Evolutionary conservation across 371 early-diverging fungal species (phyloP).

Genomic region (Coelomomyces lativittatus): DNA sequence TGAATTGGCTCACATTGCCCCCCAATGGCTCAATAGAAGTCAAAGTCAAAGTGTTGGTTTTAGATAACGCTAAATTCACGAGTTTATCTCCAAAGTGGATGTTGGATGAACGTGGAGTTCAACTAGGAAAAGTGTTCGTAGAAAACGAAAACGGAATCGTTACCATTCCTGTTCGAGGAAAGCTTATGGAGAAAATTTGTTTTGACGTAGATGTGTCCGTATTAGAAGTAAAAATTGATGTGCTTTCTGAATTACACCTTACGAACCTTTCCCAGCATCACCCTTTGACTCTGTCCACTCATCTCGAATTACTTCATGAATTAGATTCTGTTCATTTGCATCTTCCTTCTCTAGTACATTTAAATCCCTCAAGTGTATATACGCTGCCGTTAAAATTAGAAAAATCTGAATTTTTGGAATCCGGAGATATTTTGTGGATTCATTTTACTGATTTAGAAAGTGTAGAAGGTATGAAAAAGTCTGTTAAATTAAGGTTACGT

Average conservation of each 20-base stretch:
- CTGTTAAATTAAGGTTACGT: slow-evolving; percentile 3
- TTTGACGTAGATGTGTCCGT: neutral
- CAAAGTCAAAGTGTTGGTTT: slow-evolving; percentile 48
- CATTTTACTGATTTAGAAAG: neutral
- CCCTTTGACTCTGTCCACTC: neutral
- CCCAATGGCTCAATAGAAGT: slow-evolving; percentile 55
- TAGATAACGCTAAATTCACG: slow-evolving; percentile 38
- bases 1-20: slow-evolving; percentile 48
- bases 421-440: neutral
- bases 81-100: slow-evolving; percentile 27
- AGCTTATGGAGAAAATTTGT: slow-evolving; percentile 29
- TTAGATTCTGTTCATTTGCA: neutral
- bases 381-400: neutral
- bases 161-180: slow-evolving; percentile 39
- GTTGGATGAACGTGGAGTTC: slow-evolving; percentile 34
- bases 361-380: neutral
- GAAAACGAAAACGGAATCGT: neutral
- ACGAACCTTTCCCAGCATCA: neutral
- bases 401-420: neutral
- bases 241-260: too few relatives aligned
- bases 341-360: neutral
- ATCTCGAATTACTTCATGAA: neutral
- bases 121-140: neutral
- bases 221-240: neutral
- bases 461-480: slow-evolving; percentile 7